Evolutionary conservation across 768 basidiomycete genomes (phyloP).

Genomic region (Suillus clintonianus): DNA sequence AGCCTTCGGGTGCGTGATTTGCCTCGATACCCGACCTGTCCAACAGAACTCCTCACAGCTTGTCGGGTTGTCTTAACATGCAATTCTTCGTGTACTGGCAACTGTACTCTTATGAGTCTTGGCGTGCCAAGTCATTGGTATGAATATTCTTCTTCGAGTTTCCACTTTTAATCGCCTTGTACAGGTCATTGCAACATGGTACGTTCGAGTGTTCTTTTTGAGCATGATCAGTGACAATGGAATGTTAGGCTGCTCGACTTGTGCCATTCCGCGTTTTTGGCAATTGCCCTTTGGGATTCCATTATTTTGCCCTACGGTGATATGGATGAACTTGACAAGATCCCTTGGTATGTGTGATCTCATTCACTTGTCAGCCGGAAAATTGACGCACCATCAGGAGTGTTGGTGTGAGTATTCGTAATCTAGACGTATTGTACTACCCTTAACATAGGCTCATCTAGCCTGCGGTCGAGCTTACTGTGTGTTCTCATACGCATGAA

Average conservation of each 20-base stretch:
- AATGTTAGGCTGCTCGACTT: conserved; percentile 21
- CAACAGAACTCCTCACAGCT: conserved; percentile 7
- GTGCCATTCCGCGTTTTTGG: conserved; percentile 23
- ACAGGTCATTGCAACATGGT: conserved; percentile 24
- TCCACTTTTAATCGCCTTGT: background rate
- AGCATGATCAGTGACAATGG: background rate
- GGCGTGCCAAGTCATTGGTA: conserved; percentile 19
- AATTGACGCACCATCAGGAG: conserved; percentile 16
- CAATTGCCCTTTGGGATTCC: conserved; percentile 23
- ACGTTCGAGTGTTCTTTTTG: background rate
- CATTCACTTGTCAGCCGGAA: background rate
- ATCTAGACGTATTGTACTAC: background rate
- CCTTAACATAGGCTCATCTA: conserved; percentile 6
- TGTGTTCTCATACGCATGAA: conserved; percentile 1
- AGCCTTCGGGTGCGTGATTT: conserved; percentile 16
- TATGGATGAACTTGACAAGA: conserved; percentile 4
- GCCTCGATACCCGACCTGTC: background rate
- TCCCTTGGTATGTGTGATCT: conserved; percentile 21
- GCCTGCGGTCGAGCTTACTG: conserved; percentile 23
- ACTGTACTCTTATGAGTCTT: conserved; percentile 13
- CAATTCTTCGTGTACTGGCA: conserved; percentile 26
- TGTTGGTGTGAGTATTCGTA: conserved; percentile 18
- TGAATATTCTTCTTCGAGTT: background rate
- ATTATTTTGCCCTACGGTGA: conserved; percentile 19
- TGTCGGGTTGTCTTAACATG: conserved; percentile 27